These are phyloP conservation scores for Aspergillus asperescens DNA, from an alignment of 495 filamentous ascomycete genomes.

Conservation along the genomic window DNA sequence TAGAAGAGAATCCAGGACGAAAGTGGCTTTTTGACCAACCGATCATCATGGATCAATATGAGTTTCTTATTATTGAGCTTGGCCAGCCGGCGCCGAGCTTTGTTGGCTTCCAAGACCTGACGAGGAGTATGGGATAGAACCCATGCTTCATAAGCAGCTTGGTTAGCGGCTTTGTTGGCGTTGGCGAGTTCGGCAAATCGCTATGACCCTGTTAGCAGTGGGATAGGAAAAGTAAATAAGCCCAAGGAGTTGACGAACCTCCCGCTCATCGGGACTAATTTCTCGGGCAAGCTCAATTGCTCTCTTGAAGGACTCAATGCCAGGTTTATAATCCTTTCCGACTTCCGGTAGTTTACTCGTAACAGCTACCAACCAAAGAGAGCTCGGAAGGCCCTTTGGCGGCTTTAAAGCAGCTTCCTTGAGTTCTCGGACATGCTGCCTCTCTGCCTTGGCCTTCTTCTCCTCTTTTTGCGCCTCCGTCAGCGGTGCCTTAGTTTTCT, in stretches of 20 bases:
- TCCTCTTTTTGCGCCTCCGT: conserved; percentile 26
- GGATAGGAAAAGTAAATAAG: background rate
- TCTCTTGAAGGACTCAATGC: conserved; percentile 15
- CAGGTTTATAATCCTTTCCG: background rate
- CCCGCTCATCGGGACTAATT: conserved; percentile 24
- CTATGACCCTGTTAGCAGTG: conserved; percentile 24
- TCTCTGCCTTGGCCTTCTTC: conserved; percentile 14
- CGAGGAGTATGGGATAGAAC: conserved; percentile 50
- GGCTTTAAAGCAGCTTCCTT: conserved; percentile 30
- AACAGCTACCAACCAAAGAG: conserved; percentile 23
- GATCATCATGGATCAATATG: conserved; percentile 48
- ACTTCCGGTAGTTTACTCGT: conserved; percentile 15
- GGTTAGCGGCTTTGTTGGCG: conserved; percentile 46
- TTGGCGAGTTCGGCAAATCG: conserved; percentile 32
- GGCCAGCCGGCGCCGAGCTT: conserved; percentile 50
- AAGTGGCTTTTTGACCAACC: conserved; percentile 46
- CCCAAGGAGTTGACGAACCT: conserved; percentile 27
- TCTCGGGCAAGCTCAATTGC: conserved; percentile 20
- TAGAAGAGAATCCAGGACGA: conserved; percentile 42
- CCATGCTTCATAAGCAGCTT: conserved; percentile 49
- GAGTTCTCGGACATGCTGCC: conserved; percentile 25
- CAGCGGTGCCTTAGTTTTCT: conserved; percentile 14
- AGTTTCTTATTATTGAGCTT: conserved; percentile 18
- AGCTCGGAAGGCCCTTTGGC: conserved; percentile 23
- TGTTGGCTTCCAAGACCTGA: conserved; percentile 59